A percentile compares a stretch with the other conserved stretches of the same genome.
These are phyloP conservation scores for Aurinia saxatilis DNA, from an alignment of 345 rosid genomes.

Conservation along the genomic window DNA sequence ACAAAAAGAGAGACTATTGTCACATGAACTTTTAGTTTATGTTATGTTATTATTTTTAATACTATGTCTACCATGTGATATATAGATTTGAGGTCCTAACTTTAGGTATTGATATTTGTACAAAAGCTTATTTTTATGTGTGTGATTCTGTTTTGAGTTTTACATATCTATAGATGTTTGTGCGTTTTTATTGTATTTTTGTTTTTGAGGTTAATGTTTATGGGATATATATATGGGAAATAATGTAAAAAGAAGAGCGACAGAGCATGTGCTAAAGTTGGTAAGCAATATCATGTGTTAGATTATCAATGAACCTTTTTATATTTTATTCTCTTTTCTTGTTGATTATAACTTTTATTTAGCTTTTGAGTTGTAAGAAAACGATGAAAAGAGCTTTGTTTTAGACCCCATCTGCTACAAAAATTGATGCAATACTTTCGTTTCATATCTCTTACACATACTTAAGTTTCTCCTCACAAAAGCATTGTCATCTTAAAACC, in stretches of 20 bases:
- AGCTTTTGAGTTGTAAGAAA: conserved; percentile 9
- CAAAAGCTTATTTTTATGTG: conserved; percentile 7
- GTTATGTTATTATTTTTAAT: conserved; percentile 3
- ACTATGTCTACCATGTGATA: conserved; percentile 21
- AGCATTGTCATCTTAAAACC: background rate
- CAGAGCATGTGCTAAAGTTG: conserved; percentile 27
- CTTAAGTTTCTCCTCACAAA: background rate
- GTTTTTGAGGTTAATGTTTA: conserved; percentile 15
- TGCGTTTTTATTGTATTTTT: background rate
- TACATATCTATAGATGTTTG: background rate
- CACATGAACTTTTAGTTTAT: conserved; percentile 11
- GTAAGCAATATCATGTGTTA: conserved; percentile 18
- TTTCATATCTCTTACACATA: background rate
- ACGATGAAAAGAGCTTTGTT: background rate
- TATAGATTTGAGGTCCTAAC: conserved; percentile 30
- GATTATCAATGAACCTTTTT: conserved; percentile 6
- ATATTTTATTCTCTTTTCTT: background rate
- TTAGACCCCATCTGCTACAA: conserved; percentile 7
- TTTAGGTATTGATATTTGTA: conserved; percentile 19
- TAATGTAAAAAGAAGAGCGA: conserved; percentile 17
- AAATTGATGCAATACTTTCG: background rate
- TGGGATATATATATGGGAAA: conserved; percentile 11
- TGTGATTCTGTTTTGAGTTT: conserved; percentile 9
- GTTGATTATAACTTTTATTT: conserved; percentile 1
- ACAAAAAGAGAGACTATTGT: background rate